Evolutionary conservation across 1,284 basidiomycete species (phyloP).

Genomic region (Hypsizygus ulmarius): DNA sequence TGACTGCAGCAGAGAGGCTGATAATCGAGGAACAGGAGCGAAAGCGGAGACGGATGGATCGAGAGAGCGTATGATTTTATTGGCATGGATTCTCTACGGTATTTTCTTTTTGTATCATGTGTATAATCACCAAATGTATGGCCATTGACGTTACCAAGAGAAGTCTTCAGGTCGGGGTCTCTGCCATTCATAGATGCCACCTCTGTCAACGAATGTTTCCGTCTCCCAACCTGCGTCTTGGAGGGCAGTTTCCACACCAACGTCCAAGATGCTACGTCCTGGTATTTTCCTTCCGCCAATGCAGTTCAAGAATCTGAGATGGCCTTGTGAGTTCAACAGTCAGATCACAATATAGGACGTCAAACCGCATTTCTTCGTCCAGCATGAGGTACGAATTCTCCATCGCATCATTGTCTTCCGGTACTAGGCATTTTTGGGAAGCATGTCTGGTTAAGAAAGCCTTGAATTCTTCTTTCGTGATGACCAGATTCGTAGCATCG

Average conservation of each 20-base stretch:
- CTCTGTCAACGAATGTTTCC: slow-evolving; percentile 29
- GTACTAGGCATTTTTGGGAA: slow-evolving; percentile 26
- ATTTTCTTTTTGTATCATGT: slow-evolving; percentile 8
- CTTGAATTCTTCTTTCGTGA: slow-evolving; percentile 33
- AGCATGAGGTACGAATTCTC: slow-evolving; percentile 34
- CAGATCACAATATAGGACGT: background rate
- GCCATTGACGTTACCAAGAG: slow-evolving; percentile 1
- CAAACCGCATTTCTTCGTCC: slow-evolving; percentile 35
- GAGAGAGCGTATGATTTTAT: slow-evolving; percentile 21
- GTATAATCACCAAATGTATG: slow-evolving; percentile 1
- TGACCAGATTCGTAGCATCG: slow-evolving; percentile 31
- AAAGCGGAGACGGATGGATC: slow-evolving; percentile 70
- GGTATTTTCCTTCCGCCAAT: slow-evolving; percentile 28
- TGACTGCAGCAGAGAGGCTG: slow-evolving; percentile 82
- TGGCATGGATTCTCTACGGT: slow-evolving; percentile 4
- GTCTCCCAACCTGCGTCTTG: slow-evolving; percentile 33
- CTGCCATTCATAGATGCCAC: slow-evolving; percentile 34
- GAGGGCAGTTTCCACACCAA: slow-evolving; percentile 30
- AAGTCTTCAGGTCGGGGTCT: slow-evolving; percentile 6
- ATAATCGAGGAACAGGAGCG: slow-evolving; percentile 87
- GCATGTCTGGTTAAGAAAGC: slow-evolving; percentile 31
- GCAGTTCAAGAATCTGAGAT: slow-evolving; percentile 32
- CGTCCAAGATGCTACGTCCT: slow-evolving; percentile 30
- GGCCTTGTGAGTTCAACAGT: background rate
- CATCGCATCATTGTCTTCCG: slow-evolving; percentile 37